phyloP scores from a whole-genome alignment of 2,329 filamentous ascomycete species.

The Verruconis gallopava region DNA sequence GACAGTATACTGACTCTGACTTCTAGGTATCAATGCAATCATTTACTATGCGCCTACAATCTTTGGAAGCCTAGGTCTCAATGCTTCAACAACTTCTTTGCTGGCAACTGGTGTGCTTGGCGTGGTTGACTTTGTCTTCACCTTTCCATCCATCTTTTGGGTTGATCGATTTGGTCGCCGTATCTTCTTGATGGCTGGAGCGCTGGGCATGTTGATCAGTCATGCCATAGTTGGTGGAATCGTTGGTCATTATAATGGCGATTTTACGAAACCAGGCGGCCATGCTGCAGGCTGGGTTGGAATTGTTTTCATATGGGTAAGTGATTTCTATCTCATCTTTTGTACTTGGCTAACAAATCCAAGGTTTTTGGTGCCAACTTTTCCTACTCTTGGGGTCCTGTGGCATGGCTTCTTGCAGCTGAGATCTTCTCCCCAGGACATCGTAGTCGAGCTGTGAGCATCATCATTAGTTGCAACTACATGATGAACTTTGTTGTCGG shows the following conservation, averaged over 20 bases:
- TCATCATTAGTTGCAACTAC: slow-evolving; percentile 27
- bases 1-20: too few species aligned
- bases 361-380: slow-evolving; percentile 32
- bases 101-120: too few species aligned
- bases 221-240: slow-evolving; percentile 48
- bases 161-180: slow-evolving; percentile 48
- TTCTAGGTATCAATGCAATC: too few species aligned
- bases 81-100: too few species aligned
- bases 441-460: slow-evolving; percentile 27
- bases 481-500: slow-evolving; percentile 27
- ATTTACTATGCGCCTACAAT: too few species aligned
- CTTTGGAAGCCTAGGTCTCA: too few species aligned
- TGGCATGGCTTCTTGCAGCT: slow-evolving; percentile 8
- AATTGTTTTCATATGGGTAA: too few species aligned
- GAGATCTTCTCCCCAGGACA: slow-evolving; percentile 29
- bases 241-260: slow-evolving; percentile 47
- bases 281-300: too few species aligned
- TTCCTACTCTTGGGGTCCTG: slow-evolving; percentile 27
- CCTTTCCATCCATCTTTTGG: slow-evolving; percentile 46
- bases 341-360: too few species aligned
- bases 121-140: slow-evolving; percentile 50
- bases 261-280: too few species aligned
- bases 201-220: slow-evolving; percentile 45
- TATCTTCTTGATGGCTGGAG: slow-evolving; percentile 41
- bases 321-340: too few species aligned